These are phyloP conservation scores for Talaromyces sp. DNA, from an alignment of 2,329 filamentous ascomycete species.

Conservation along the genomic window DNA sequence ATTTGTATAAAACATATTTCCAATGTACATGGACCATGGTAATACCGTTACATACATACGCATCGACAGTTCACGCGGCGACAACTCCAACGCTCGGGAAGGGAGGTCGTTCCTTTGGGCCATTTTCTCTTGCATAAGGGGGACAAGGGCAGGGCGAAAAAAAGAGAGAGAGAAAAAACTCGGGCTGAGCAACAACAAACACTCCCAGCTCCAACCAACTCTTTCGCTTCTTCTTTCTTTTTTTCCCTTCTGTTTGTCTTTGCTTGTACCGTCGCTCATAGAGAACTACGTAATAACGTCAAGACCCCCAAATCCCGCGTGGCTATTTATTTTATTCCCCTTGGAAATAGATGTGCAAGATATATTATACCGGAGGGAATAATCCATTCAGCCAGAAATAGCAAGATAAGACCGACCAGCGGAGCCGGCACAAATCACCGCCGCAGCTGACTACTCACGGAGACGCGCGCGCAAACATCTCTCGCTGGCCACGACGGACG, in stretches of 20 bases:
- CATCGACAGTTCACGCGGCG: neutral
- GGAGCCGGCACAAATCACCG: neutral
- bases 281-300: neutral
- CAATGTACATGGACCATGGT: neutral
- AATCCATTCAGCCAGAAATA: neutral
- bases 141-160: slow-evolving; percentile 8
- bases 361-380: neutral
- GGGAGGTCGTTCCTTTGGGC: neutral
- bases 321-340: neutral
- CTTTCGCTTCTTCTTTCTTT: slow-evolving; percentile 8
- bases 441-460: neutral
- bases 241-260: slow-evolving; percentile 1
- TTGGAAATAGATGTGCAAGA: neutral
- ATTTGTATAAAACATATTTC: too few species aligned
- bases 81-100: neutral
- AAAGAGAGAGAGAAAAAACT: neutral
- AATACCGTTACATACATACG: neutral
- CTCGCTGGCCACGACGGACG: slow-evolving; percentile 5
- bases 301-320: neutral
- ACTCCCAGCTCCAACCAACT: slow-evolving; percentile 4
- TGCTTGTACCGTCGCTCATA: neutral
- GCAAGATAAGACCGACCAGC: neutral
- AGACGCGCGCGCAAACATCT: slow-evolving; percentile 3
- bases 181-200: slow-evolving; percentile 4
- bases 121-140: neutral